A percentile compares a stretch with the other conserved stretches of the same genome.
Evolutionary conservation across 768 basidiomycete genomes (phyloP).

Genomic region (Calvatia gigantea): DNA sequence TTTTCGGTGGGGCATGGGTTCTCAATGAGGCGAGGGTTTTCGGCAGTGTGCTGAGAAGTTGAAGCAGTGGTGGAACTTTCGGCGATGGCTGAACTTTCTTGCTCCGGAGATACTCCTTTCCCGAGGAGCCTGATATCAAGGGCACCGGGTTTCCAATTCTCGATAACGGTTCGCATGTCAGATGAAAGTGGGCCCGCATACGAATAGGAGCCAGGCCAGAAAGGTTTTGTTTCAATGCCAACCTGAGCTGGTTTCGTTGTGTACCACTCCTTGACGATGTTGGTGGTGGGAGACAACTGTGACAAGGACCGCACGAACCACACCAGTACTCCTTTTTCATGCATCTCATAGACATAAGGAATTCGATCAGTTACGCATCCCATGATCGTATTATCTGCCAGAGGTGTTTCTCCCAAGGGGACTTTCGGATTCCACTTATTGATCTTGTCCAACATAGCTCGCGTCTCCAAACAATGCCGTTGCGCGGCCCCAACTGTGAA

Average conservation of each 20-base stretch:
- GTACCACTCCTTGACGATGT: not conserved
- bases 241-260: not conserved
- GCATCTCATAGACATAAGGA: not conserved
- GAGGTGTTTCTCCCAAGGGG: too few relatives aligned
- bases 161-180: not conserved
- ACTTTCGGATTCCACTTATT: not conserved
- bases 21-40: too few relatives aligned
- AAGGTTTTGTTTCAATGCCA: not conserved
- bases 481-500: not conserved
- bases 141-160: not conserved
- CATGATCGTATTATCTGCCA: not conserved
- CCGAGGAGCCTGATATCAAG: not conserved
- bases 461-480: not conserved
- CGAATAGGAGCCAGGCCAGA: not conserved
- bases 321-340: not conserved
- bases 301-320: not conserved
- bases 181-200: not conserved
- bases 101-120: too few relatives aligned
- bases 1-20: too few relatives aligned
- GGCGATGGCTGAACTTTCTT: too few relatives aligned
- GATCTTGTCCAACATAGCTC: not conserved
- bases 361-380: not conserved
- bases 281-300: not conserved
- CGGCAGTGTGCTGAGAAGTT: too few relatives aligned
- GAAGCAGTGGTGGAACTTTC: too few relatives aligned